Percentiles rank a stretch among this genome's conserved stretches.
Evolutionary conservation across 495 filamentous ascomycete species (phyloP).

Genomic region (Penicillium antarcticum): DNA sequence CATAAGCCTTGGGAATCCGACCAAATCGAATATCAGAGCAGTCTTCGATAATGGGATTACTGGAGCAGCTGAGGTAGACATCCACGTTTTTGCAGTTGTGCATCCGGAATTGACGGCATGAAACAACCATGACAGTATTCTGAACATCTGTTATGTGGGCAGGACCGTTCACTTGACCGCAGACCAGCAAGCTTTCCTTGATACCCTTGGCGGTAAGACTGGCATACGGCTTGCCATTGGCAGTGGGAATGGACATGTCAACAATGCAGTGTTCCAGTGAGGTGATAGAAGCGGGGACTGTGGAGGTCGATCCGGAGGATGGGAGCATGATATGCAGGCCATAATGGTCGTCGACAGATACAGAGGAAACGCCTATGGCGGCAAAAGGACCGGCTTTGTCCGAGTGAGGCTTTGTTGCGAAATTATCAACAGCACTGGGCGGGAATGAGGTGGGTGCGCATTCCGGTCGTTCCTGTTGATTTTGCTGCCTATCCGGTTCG

Average conservation of each 20-base stretch:
- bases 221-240: slow-evolving; percentile 63
- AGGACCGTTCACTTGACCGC: slow-evolving; percentile 73
- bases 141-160: slow-evolving; percentile 75
- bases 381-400: slow-evolving; percentile 24
- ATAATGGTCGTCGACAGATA: slow-evolving; percentile 61
- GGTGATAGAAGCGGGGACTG: slow-evolving; percentile 69
- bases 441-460: slow-evolving; percentile 39
- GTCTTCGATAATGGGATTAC: slow-evolving; percentile 91
- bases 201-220: slow-evolving; percentile 71
- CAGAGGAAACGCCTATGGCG: slow-evolving; percentile 43
- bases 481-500: slow-evolving; percentile 38
- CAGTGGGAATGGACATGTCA: slow-evolving; percentile 69
- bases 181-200: slow-evolving; percentile 64
- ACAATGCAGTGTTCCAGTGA: slow-evolving; percentile 71
- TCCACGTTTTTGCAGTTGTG: slow-evolving; percentile 78
- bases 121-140: slow-evolving; percentile 70
- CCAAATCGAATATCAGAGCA: slow-evolving; percentile 77
- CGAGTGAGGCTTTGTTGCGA: slow-evolving; percentile 9
- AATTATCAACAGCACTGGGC: slow-evolving; percentile 12
- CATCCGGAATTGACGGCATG: slow-evolving; percentile 82
- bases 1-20: slow-evolving; percentile 64
- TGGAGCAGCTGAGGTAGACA: slow-evolving; percentile 77
- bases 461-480: slow-evolving; percentile 31
- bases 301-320: slow-evolving; percentile 59
- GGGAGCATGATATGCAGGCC: slow-evolving; percentile 68